A percentile compares a stretch with the other conserved stretches of the same genome.
Conservation (phyloP, 176 grass and related monocot species). For the Cymbopogon citratus region DNA sequence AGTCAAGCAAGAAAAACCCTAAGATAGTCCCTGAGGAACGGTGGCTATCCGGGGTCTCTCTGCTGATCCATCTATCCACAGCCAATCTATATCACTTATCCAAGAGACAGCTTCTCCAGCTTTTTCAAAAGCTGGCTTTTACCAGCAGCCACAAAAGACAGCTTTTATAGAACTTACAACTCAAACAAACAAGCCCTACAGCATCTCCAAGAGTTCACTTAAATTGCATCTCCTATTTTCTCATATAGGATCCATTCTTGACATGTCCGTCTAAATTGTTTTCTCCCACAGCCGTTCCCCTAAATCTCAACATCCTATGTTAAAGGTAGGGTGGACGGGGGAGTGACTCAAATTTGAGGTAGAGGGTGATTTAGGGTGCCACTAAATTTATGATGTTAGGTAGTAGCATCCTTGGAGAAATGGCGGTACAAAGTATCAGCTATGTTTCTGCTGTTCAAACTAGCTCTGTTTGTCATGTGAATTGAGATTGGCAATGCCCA, state of each 20-base stretch:
- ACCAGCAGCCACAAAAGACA: not conserved
- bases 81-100: no score
- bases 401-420: not conserved
- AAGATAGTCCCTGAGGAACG: no score
- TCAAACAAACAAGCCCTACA: not conserved
- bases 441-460: conserved; percentile 4
- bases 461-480: not conserved
- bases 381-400: not conserved
- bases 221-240: not conserved
- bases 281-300: not conserved
- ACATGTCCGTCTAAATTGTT: not conserved
- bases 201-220: not conserved
- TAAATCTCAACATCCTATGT: not conserved
- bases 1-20: no score
- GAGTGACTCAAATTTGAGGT: not conserved
- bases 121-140: not conserved
- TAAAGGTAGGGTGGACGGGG: not conserved
- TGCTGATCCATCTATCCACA: no score
- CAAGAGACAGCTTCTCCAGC: not conserved
- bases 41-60: no score
- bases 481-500: not conserved
- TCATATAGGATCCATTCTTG: not conserved
- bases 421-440: not conserved
- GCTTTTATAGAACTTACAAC: no score
- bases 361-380: not conserved